phyloP scores from a whole-genome alignment of 2,329 filamentous ascomycete genomes.

The Sporothrix mexicana region DNA sequence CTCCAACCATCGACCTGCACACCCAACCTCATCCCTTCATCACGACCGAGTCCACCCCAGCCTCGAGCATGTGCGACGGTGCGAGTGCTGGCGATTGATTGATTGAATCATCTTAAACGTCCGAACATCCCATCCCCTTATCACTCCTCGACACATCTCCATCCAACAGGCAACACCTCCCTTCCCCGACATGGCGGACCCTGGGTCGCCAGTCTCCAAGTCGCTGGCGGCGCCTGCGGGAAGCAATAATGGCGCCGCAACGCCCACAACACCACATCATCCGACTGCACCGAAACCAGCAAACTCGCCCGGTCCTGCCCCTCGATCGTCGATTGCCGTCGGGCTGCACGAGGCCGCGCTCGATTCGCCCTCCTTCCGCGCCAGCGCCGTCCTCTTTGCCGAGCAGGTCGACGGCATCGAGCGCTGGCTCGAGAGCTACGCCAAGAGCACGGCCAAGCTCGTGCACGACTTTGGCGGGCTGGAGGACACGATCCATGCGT shows the following conservation, averaged over 20 bases:
- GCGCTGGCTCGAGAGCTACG: constrained; percentile 79
- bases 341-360: constrained; percentile 92
- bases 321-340: constrained; percentile 68
- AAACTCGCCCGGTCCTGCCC: constrained; percentile 26
- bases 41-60: background rate
- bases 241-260: background rate
- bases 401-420: constrained; percentile 93
- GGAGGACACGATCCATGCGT: constrained; percentile 78
- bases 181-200: constrained; percentile 29
- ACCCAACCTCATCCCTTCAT: background rate
- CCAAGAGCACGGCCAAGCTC: constrained; percentile 60
- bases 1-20: background rate
- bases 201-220: constrained; percentile 29
- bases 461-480: constrained; percentile 71
- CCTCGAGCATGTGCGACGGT: constrained; percentile 20
- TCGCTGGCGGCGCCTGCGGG: constrained; percentile 17
- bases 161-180: background rate
- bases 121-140: background rate
- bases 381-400: constrained; percentile 81
- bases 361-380: constrained; percentile 94
- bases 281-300: background rate
- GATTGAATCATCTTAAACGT: background rate
- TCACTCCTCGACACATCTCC: background rate
- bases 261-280: background rate
- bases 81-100: constrained; percentile 20